These are phyloP conservation scores for Collybia mongolica DNA, from an alignment of 768 basidiomycete genomes.

Conservation along the genomic window DNA sequence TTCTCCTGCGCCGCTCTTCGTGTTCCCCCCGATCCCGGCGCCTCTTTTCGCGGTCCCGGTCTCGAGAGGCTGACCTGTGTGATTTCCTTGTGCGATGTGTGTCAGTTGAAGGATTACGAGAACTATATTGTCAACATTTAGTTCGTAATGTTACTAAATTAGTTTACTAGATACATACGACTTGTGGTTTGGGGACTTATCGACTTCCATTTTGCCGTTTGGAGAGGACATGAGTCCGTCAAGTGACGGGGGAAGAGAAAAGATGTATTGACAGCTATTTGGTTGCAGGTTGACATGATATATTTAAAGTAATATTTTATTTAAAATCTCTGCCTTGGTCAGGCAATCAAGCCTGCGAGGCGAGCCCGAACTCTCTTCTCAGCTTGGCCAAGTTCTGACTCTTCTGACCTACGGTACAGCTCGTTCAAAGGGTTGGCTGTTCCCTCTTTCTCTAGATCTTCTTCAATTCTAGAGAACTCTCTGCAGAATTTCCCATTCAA, in stretches of 20 bases:
- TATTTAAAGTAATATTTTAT: slow-evolving; percentile 9
- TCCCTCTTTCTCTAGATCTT: slow-evolving; percentile 55
- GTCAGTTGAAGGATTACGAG: slow-evolving; percentile 75
- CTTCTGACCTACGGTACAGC: slow-evolving; percentile 49
- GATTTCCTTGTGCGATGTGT: slow-evolving; percentile 72
- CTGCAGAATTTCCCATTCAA: slow-evolving; percentile 58
- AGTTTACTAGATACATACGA: slow-evolving; percentile 43
- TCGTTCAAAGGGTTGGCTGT: slow-evolving; percentile 52
- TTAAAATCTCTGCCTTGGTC: not conserved
- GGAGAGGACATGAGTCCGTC: slow-evolving; percentile 41
- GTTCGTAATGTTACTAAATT: slow-evolving; percentile 7
- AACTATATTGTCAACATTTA: slow-evolving; percentile 31
- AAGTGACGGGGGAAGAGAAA: slow-evolving; percentile 3
- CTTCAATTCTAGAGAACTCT: slow-evolving; percentile 55
- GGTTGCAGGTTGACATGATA: slow-evolving; percentile 5
- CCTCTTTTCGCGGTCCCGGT: slow-evolving; percentile 53
- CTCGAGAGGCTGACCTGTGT: slow-evolving; percentile 70
- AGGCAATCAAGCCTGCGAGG: slow-evolving; percentile 35
- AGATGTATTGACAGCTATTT: slow-evolving; percentile 14
- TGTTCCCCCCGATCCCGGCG: slow-evolving; percentile 52
- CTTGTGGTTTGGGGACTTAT: slow-evolving; percentile 56
- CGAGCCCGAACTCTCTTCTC: slow-evolving; percentile 57
- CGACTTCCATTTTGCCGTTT: slow-evolving; percentile 62
- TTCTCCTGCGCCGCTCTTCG: slow-evolving; percentile 60
- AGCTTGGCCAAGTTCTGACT: slow-evolving; percentile 53